These are phyloP conservation scores for Rugosomyces carneus DNA, from an alignment of 1,284 basidiomycete genomes.

Conservation along the genomic window DNA sequence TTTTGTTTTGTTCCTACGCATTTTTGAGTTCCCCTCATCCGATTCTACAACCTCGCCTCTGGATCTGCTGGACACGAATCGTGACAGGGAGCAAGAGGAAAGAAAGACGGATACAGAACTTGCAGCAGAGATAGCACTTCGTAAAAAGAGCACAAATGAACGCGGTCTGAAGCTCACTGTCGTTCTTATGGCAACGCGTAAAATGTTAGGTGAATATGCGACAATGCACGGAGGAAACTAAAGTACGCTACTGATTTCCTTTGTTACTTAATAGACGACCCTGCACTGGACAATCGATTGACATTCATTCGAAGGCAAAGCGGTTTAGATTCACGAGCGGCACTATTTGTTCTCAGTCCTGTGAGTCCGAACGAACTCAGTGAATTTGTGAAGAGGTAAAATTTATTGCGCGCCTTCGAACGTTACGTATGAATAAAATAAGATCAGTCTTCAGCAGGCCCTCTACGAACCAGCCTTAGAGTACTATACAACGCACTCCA, in stretches of 20 bases:
- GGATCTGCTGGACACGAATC: conserved; percentile 44
- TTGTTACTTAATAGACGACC: conserved; percentile 55
- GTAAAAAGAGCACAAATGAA: conserved; percentile 77
- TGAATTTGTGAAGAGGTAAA: conserved; percentile 78
- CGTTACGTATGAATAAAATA: neutral
- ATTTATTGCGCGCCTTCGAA: conserved; percentile 1
- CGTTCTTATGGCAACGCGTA: conserved; percentile 85
- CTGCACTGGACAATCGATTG: conserved; percentile 75
- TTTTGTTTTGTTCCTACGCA: conserved; percentile 83
- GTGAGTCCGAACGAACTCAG: conserved; percentile 76
- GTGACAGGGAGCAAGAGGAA: conserved; percentile 62
- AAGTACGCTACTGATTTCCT: neutral
- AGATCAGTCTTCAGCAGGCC: conserved; percentile 73
- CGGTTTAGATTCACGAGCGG: conserved; percentile 85
- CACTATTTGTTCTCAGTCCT: conserved; percentile 91
- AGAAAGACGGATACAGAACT: conserved; percentile 68
- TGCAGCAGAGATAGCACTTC: conserved; percentile 68
- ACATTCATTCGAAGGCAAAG: conserved; percentile 84
- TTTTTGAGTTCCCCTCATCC: conserved; percentile 59
- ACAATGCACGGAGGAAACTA: neutral
- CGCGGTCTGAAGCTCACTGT: conserved; percentile 91
- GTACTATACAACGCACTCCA: conserved; percentile 89
- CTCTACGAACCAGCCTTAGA: conserved; percentile 85
- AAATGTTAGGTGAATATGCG: conserved; percentile 63
- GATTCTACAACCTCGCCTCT: conserved; percentile 41